Evolutionary conservation across 164 flowering plant species (phyloP), one percentile per base, ranked within the genome.

Genomic region (Tinospora cordifolia): DNA sequence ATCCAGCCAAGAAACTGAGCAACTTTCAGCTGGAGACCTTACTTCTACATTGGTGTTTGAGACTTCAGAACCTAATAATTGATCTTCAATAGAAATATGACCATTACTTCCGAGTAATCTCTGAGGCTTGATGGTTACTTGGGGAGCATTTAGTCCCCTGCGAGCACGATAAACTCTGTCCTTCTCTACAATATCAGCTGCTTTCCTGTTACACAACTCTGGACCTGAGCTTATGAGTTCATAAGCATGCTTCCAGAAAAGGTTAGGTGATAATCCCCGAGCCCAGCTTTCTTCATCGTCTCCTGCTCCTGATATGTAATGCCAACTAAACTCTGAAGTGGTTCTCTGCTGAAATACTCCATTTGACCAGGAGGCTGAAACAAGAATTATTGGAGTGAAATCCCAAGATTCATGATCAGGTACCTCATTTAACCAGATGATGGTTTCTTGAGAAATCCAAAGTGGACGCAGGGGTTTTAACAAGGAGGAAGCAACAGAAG

Each of bases 271-370:
- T 70, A 94, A 80, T 57, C 92, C 96, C 78, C 91, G 82, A 5
- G 97, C 86, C 97, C 99, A 94, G 79, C 97, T 92, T 81, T 94
- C 99, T 84, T 94, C 98, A 78, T 94, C 98, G 82, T 94, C 98
- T 71, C 99, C 99, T 66, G 97, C 99, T 63, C 99, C 99, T 25
- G 97, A 68, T 47, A 94, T 92, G 75, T 94, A 94, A 74, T 81
- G 87, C 97, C 97, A 94, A 77, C 97, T 94, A 77, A 86, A 87
- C 76, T 90, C 92, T 13, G 99, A 88, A 62, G 84, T 84, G 46
- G 82, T 81, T 69, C 82, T 82, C 41, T 76, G 84, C 68, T 83
- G 95, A 77, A 71, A 17, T 40, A 68, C 47, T 24, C 83, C 89
- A 68, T 15, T 80, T 22, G 89, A 78, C 39, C 83, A 78, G 51